Evolutionary conservation across 1,284 basidiomycete genomes (phyloP), one percentile per base, ranked within the genome.

Genomic region (Cryptococcus sp.): DNA sequence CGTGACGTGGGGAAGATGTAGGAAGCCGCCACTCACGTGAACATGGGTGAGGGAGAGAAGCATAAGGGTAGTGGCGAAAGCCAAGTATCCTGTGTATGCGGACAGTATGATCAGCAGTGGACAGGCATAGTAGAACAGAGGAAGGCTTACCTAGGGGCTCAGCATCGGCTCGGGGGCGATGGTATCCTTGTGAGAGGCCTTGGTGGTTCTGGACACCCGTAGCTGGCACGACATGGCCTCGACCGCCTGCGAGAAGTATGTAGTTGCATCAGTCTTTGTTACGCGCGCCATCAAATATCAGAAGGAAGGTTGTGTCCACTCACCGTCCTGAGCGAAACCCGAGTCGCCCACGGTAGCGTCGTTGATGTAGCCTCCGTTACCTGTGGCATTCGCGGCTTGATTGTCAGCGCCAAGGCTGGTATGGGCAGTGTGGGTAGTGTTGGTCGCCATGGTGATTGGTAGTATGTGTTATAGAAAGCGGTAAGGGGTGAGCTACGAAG

Each of bases 61-160:
- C 31, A 35, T 35, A 3, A 22, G 16, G 39, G 23, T 39, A 20
- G 16, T 17, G 50, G 49, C 53, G 46, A 44, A 54, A 38, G 53
- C 47, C 53, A 54, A 46, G 44, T 54, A 46, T 35, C 25, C 38
- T 16, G 40, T 42, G 35, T 15, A 6, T 20, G 23, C 20, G 16
- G 19, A 6, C 50, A 52, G 10, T 4, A 8, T 15, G 15, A 5
- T 20, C 13, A 22, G 25, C 22, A 16, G 17, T 53, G 7, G 31
- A 23, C 23, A 5, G 38, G 20, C n/a, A 13, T 35, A 25, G 16
- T 20, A 23, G 20, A 35, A 19, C 27, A 5, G 25, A 19, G 27
- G n/a, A 19, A 42, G 13, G 52, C 56, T 47, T 8, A 57, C 56
- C 56, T 17, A 57, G 42, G 10, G 56, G 56, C 39, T 50, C 56